These are phyloP conservation scores for Penicillium sp. DNA, from an alignment of 2,329 filamentous ascomycete genomes.

Conservation along the genomic window DNA sequence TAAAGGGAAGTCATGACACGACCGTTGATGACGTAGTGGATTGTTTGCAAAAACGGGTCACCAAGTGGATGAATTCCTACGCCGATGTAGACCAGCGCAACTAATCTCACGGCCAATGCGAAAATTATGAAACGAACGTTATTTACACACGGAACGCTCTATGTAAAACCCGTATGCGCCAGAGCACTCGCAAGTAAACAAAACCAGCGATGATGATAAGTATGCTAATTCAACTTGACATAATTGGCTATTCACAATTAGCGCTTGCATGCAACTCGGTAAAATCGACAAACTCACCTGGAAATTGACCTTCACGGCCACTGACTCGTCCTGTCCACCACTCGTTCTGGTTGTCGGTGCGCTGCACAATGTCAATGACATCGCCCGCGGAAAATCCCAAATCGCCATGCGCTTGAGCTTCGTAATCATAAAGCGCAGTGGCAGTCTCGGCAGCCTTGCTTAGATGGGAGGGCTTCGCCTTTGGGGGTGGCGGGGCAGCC, in stretches of 20 bases:
- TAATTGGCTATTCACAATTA: slow-evolving; percentile 31
- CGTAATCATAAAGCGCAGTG: slow-evolving; percentile 91
- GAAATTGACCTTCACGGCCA: slow-evolving; percentile 84
- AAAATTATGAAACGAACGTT: slow-evolving; percentile 13
- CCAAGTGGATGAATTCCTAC: too few relatives aligned
- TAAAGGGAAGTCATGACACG: too few relatives aligned
- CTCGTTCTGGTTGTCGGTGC: slow-evolving; percentile 88
- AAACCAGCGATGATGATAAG: slow-evolving; percentile 1
- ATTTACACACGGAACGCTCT: slow-evolving; percentile 26
- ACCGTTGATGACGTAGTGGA: too few relatives aligned
- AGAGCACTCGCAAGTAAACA: slow-evolving; percentile 6
- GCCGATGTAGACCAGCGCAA: too few relatives aligned
- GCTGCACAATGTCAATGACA: slow-evolving; percentile 75
- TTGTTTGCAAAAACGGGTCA: too few relatives aligned
- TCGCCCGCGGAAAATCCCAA: slow-evolving; percentile 86
- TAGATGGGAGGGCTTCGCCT: slow-evolving; percentile 71
- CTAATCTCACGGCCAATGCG: too few relatives aligned
- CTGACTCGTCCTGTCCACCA: slow-evolving; percentile 88
- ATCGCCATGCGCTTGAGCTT: slow-evolving; percentile 90
- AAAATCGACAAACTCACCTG: slow-evolving; percentile 57
- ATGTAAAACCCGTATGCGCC: slow-evolving; percentile 22
- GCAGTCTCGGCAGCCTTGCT: slow-evolving; percentile 69
- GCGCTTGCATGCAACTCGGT: slow-evolving; percentile 9
- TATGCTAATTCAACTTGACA: slow-evolving; percentile 30
- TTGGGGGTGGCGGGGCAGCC: slow-evolving; percentile 63